phyloP scores from a whole-genome alignment of 1,284 basidiomycete species.

The Cutaneotrichosporon sp. region DNA sequence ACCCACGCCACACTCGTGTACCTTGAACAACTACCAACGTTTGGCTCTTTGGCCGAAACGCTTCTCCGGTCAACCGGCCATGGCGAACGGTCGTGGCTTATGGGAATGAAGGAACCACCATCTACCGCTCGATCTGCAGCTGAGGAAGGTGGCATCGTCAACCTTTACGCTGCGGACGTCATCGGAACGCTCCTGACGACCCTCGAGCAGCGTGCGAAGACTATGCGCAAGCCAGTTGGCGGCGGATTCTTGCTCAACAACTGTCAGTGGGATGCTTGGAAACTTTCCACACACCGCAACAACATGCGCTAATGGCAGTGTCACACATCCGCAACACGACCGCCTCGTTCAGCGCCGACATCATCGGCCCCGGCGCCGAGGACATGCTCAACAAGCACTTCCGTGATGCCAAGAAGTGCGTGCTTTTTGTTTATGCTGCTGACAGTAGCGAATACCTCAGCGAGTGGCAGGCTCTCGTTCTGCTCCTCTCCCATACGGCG shows the following conservation, averaged over 20 bases:
- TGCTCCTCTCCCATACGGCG: constrained; percentile 27
- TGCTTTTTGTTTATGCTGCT: background rate
- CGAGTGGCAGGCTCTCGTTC: constrained; percentile 35
- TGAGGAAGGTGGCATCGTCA: constrained; percentile 44
- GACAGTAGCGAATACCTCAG: constrained; percentile 33
- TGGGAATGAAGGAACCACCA: constrained; percentile 43
- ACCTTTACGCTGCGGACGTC: constrained; percentile 47
- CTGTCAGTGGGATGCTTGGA: constrained; percentile 26
- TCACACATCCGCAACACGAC: constrained; percentile 47
- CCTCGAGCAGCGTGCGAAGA: constrained; percentile 31
- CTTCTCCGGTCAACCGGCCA: constrained; percentile 35
- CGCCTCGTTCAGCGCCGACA: constrained; percentile 38
- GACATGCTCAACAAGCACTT: constrained; percentile 47
- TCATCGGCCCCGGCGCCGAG: constrained; percentile 46
- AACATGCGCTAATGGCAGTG: constrained; percentile 27
- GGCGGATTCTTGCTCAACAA: constrained; percentile 48
- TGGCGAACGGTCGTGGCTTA: constrained; percentile 49
- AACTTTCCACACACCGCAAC: background rate
- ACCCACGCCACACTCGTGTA: constrained; percentile 44
- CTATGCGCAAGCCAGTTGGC: constrained; percentile 36
- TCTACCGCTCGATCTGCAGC: constrained; percentile 29
- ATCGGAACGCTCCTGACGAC: constrained; percentile 40
- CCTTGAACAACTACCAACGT: constrained; percentile 40
- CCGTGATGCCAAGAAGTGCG: constrained; percentile 41
- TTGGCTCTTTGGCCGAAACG: constrained; percentile 33